phyloP scores from a whole-genome alignment of 2,329 filamentous ascomycete genomes.

The Colletotrichum sp. region DNA sequence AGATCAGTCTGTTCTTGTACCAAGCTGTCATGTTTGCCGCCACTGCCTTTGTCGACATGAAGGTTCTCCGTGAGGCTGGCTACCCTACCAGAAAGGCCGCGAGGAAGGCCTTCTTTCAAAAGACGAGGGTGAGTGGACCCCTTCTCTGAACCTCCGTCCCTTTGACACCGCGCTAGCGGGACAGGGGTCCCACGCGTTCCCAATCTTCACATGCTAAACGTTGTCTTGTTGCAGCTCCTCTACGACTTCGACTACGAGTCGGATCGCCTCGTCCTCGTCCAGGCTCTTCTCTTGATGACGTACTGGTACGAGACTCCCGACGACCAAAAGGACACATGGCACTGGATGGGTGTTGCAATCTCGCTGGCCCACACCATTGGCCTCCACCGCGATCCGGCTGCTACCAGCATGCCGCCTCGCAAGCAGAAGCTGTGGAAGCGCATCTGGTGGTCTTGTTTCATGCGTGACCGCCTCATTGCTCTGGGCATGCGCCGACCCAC shows the following conservation, averaged over 20 bases:
- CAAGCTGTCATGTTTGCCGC: constrained; percentile 96
- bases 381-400: constrained; percentile 81
- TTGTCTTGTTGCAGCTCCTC: constrained; percentile 60
- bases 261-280: constrained; percentile 86
- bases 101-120: constrained; percentile 86
- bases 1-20: constrained; percentile 84
- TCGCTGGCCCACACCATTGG: constrained; percentile 94
- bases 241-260: constrained; percentile 97
- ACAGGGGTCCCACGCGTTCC: constrained; percentile 1
- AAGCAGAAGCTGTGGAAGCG: constrained; percentile 89
- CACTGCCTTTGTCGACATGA: constrained; percentile 85
- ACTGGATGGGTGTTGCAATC: constrained; percentile 97
- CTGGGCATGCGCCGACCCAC: constrained; percentile 93
- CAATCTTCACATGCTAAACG: constrained; percentile 27
- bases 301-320: constrained; percentile 98
- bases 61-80: constrained; percentile 75
- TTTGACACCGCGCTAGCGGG: not conserved
- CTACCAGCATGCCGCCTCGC: constrained; percentile 73
- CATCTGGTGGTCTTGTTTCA: constrained; percentile 98
- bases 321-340: constrained; percentile 97
- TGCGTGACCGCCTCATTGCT: constrained; percentile 90
- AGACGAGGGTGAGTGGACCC: constrained; percentile 70
- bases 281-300: constrained; percentile 88
- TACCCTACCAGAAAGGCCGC: constrained; percentile 80
- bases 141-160: constrained; percentile 2